Conservation (phyloP, 805 yeast genomes). For the Metschnikowia sp. region DNA sequence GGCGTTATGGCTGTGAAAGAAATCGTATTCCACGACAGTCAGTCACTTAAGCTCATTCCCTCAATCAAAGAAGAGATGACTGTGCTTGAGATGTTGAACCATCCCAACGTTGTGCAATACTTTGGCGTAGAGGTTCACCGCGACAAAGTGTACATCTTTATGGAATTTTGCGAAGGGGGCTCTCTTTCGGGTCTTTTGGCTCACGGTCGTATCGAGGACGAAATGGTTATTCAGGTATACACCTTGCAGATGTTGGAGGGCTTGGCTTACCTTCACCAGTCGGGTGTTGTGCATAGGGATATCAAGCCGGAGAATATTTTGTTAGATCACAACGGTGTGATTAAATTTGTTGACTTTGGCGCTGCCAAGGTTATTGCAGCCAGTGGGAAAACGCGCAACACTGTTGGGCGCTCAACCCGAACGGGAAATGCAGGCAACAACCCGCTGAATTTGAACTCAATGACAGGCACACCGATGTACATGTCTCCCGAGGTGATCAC, state of each 20-base stretch:
- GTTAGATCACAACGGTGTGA: slow-evolving; percentile 86
- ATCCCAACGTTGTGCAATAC: slow-evolving; percentile 94
- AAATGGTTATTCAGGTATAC: slow-evolving; percentile 84
- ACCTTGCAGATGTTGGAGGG: slow-evolving; percentile 94
- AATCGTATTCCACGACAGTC: slow-evolving; percentile 84
- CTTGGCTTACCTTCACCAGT: slow-evolving; percentile 86
- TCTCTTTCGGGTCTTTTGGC: slow-evolving; percentile 81
- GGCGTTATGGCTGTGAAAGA: slow-evolving; percentile 97
- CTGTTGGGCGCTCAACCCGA: slow-evolving; percentile 3
- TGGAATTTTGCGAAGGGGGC: slow-evolving; percentile 98
- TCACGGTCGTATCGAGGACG: slow-evolving; percentile 95
- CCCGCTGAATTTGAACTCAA: slow-evolving; percentile 37
- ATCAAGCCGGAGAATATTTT: slow-evolving; percentile 93
- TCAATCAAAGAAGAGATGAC: slow-evolving; percentile 95
- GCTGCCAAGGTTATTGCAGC: slow-evolving; percentile 89
- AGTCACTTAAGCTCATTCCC: slow-evolving; percentile 78
- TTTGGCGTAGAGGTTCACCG: slow-evolving; percentile 97
- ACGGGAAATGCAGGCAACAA: slow-evolving; percentile 7
- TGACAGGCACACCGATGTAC: slow-evolving; percentile 97
- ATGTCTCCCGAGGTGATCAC: slow-evolving; percentile 97
- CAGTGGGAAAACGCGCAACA: slow-evolving; percentile 44
- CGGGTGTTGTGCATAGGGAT: slow-evolving; percentile 95
- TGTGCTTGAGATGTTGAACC: slow-evolving; percentile 88
- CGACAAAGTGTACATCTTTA: slow-evolving; percentile 89
- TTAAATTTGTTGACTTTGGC: slow-evolving; percentile 95